Evolutionary conservation across 1,284 basidiomycete genomes (phyloP).

Genomic region (Neolentinus lepideus): DNA sequence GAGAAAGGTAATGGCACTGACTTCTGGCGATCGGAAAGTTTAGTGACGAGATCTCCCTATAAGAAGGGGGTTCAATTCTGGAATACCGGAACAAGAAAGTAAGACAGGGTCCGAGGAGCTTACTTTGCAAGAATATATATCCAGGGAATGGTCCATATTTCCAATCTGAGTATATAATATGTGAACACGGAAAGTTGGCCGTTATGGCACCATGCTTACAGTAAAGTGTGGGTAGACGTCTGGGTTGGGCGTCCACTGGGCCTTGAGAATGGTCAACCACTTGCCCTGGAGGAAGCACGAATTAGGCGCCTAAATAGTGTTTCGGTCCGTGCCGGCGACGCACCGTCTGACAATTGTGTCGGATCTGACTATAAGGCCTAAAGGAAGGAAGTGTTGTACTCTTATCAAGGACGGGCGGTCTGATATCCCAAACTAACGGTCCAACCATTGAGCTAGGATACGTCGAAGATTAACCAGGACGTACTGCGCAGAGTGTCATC

Average conservation of each 20-base stretch:
- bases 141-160: conserved; percentile 69
- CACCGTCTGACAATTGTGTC: conserved; percentile 75
- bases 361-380: conserved; percentile 51
- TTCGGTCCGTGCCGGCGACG: conserved; percentile 12
- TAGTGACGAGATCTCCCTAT: conserved; percentile 61
- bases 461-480: conserved; percentile 19
- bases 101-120: conserved; percentile 5
- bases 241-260: conserved; percentile 70
- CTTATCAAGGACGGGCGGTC: conserved; percentile 36
- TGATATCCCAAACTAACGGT: conserved; percentile 68
- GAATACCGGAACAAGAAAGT: not conserved
- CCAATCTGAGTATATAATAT: conserved; percentile 41
- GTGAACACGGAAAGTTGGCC: not conserved
- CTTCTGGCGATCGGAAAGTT: conserved; percentile 49
- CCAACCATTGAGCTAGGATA: conserved; percentile 3
- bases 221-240: conserved; percentile 77
- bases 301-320: not conserved
- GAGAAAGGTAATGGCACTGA: conserved; percentile 21
- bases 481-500: conserved; percentile 66
- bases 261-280: conserved; percentile 71
- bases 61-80: conserved; percentile 4
- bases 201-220: conserved; percentile 29
- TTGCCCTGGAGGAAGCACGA: conserved; percentile 41
- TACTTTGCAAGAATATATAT: conserved; percentile 67
- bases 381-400: conserved; percentile 46